These are phyloP conservation scores for Fraxinus excelsior DNA, from an alignment of 257 asterid genomes.

Conservation along the genomic window DNA sequence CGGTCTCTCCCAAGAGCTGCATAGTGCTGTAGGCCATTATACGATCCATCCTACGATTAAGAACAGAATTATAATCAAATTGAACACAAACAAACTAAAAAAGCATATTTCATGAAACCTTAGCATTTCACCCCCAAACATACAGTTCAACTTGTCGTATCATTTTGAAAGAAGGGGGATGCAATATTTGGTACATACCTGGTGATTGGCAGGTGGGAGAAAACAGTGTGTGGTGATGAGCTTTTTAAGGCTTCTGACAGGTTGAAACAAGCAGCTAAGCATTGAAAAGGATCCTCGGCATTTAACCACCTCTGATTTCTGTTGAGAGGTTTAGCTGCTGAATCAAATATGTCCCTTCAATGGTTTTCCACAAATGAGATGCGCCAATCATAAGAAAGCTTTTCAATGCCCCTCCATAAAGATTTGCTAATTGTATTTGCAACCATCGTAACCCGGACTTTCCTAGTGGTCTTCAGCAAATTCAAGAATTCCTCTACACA, in stretches of 20 bases:
- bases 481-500: conserved; percentile 94
- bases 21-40: conserved; percentile 97
- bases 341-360: conserved; percentile 73
- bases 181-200: conserved; percentile 41
- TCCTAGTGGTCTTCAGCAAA: conserved; percentile 91
- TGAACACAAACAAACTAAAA: not conserved
- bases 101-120: conserved; percentile 2
- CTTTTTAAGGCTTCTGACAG: conserved; percentile 84
- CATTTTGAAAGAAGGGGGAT: conserved; percentile 8
- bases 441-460: conserved; percentile 85
- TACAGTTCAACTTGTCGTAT: not conserved
- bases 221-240: conserved; percentile 75
- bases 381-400: conserved; percentile 83
- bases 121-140: not conserved
- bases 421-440: conserved; percentile 88
- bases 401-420: conserved; percentile 82
- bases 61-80: conserved; percentile 25
- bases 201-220: conserved; percentile 94
- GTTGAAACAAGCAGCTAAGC: conserved; percentile 88
- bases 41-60: conserved; percentile 84
- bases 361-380: conserved; percentile 79
- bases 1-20: conserved; percentile 92
- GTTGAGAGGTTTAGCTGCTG: conserved; percentile 74
- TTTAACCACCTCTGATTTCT: conserved; percentile 93
- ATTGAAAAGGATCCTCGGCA: conserved; percentile 97